phyloP scores from a whole-genome alignment of 371 early-diverging fungal genomes.

The Haplosporangium sp. region DNA sequence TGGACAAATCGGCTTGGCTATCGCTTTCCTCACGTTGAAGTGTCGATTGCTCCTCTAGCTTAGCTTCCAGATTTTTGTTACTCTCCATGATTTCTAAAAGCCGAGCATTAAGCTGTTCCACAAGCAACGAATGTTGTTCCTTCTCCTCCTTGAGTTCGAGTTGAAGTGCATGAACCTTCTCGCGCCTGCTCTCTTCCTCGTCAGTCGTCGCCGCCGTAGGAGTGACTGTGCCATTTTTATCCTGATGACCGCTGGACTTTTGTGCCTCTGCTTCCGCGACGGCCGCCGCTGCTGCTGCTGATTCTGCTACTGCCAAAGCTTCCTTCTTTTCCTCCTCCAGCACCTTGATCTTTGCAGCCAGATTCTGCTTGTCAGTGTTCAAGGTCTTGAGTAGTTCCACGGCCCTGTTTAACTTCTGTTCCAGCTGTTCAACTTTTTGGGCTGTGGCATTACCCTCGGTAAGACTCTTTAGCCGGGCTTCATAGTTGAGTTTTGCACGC shows the following conservation, averaged over 20 bases:
- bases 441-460: constrained; percentile 44
- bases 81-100: constrained; percentile 15
- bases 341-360: constrained; percentile 17
- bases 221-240: not conserved
- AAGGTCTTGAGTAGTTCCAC: constrained; percentile 33
- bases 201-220: not conserved
- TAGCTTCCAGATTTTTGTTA: constrained; percentile 19
- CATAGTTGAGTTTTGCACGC: constrained; percentile 33
- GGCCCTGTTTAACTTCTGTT: constrained; percentile 32
- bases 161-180: constrained; percentile 13
- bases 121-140: constrained; percentile 15
- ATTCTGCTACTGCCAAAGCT: constrained; percentile 3
- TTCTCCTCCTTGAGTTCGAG: constrained; percentile 20
- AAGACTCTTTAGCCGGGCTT: constrained; percentile 36
- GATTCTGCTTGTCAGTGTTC: constrained; percentile 31
- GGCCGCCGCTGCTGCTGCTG: constrained; percentile 13
- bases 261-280: not conserved
- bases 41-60: constrained; percentile 15
- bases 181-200: not conserved
- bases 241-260: not conserved
- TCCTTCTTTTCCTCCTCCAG: constrained; percentile 25
- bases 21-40: constrained; percentile 16
- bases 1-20: constrained; percentile 17
- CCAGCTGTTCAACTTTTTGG: constrained; percentile 43
- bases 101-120: constrained; percentile 23